These are phyloP conservation scores for Tetracentron sinense DNA, from an alignment of 164 flowering plant genomes.

Conservation along the genomic window DNA sequence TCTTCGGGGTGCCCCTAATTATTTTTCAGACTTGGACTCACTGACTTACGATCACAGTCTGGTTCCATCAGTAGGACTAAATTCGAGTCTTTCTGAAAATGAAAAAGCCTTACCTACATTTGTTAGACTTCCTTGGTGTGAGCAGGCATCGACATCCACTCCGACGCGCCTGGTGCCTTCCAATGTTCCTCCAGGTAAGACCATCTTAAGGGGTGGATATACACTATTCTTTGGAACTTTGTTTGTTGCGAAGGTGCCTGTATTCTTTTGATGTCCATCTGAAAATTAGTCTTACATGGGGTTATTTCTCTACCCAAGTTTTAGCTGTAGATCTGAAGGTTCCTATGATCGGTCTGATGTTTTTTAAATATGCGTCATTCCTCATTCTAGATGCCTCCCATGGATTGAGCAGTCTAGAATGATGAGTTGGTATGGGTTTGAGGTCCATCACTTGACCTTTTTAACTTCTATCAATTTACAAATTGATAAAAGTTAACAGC, in stretches of 20 bases:
- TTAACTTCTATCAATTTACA: too few relatives aligned
- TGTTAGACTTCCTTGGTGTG: constrained; percentile 10
- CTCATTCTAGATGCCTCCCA: too few relatives aligned
- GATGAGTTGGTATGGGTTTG: too few relatives aligned
- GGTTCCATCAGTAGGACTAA: constrained; percentile 32
- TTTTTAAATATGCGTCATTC: too few relatives aligned
- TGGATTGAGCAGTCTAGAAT: too few relatives aligned
- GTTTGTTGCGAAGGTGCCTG: not conserved
- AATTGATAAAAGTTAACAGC: too few relatives aligned
- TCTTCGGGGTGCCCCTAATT: constrained; percentile 27
- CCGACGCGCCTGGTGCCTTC: constrained; percentile 25
- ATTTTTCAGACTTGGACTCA: constrained; percentile 45
- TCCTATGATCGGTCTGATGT: too few relatives aligned
- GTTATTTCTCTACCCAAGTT: constrained; percentile 5
- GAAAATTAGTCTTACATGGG: constrained; percentile 5
- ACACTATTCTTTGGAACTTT: constrained; percentile 1
- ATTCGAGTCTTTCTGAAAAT: constrained; percentile 18
- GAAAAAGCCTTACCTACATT: constrained; percentile 11
- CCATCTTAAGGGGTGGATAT: constrained; percentile 4
- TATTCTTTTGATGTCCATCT: constrained; percentile 3
- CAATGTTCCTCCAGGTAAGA: constrained; percentile 32
- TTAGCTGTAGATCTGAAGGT: constrained; percentile 17
- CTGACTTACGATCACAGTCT: constrained; percentile 45
- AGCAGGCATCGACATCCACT: constrained; percentile 21
- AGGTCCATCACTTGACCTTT: too few relatives aligned